Conservation (phyloP, 2,329 filamentous ascomycete species). For the Colletotrichum sp. region DNA sequence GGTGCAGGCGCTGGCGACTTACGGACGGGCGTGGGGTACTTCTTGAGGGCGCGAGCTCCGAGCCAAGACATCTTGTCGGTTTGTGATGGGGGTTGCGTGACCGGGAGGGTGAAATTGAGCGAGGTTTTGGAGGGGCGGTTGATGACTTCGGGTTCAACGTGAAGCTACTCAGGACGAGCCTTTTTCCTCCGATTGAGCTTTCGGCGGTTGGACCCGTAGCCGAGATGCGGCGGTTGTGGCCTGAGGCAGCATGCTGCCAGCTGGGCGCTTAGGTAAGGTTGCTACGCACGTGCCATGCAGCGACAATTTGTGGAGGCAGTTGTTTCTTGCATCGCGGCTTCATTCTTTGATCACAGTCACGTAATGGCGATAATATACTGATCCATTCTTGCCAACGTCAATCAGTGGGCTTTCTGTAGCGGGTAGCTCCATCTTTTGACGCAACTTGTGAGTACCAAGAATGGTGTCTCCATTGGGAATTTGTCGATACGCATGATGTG, state of each 20-base stretch:
- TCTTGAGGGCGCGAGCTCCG: slow-evolving; percentile 71
- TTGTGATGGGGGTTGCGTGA: slow-evolving; percentile 35
- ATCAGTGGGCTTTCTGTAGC: background rate
- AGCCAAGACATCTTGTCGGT: slow-evolving; percentile 75
- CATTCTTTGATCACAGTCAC: background rate
- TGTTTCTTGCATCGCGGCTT: background rate
- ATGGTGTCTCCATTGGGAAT: background rate
- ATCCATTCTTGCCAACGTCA: background rate
- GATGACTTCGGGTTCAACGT: slow-evolving; percentile 32
- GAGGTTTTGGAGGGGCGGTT: slow-evolving; percentile 33
- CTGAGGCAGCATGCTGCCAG: slow-evolving; percentile 26
- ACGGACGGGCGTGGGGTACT: slow-evolving; percentile 82
- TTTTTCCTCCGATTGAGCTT: slow-evolving; percentile 38
- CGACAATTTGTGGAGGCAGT: background rate
- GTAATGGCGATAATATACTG: background rate
- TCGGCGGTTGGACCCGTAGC: slow-evolving; percentile 39
- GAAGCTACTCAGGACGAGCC: slow-evolving; percentile 42
- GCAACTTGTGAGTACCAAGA: background rate
- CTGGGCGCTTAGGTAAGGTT: background rate
- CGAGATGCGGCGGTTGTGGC: slow-evolving; percentile 28
- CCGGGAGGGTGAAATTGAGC: slow-evolving; percentile 36
- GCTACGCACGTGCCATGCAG: background rate
- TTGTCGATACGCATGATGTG: accelerated
- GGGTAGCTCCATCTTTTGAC: background rate
- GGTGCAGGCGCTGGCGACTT: slow-evolving; percentile 46